Evolutionary conservation across 768 basidiomycete genomes (phyloP), one percentile per base, ranked within the genome.

Genomic region (Mycena polygramma): DNA sequence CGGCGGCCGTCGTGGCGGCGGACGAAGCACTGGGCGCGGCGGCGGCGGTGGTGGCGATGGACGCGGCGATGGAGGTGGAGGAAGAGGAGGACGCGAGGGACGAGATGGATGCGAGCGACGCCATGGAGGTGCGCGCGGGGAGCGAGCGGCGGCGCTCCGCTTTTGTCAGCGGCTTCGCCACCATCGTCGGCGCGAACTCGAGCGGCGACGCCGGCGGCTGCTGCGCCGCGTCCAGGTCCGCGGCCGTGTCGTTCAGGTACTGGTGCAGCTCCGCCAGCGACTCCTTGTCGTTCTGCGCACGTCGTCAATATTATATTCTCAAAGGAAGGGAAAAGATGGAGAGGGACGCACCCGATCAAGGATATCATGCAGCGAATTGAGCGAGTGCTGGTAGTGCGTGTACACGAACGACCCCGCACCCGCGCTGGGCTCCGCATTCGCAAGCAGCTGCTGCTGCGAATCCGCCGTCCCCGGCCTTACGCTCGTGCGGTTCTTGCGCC

Each of bases 301-400:
- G 17, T 46, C 17, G 15, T 19, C 45, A 46, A 20, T 46, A 46
- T 46, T 19, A 61, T 41, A 41, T 41, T 15, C 15, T 4, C 41
- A 41, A 41, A 41, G 41, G 11, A 41, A 30, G 30, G 41, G 15
- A 41, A 41, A 41, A 7, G 39, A 39, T 7, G 26, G 66, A 19
- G 45, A 26, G 55, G 52, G 41, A 84, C 91, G 64, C 78, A 95
- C 94, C 74, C 91, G 83, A 77, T 94, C 92, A 43, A 95, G 83
- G 69, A 95, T 94, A 75, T 94, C 92, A 66, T 87, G 83, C 66
- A 95, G 81, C n/a, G 94, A 94, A 70, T 91, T 91, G 72, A 95
- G 80, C 35, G 94, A 95, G 70, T 92, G 89, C 66, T 93, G 90
- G 75, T 94, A 94, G 70, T 94, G 92, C 72, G 87, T 83, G 79